Conservation (phyloP, 768 basidiomycete genomes). For the Auriscalpium vulgare region DNA sequence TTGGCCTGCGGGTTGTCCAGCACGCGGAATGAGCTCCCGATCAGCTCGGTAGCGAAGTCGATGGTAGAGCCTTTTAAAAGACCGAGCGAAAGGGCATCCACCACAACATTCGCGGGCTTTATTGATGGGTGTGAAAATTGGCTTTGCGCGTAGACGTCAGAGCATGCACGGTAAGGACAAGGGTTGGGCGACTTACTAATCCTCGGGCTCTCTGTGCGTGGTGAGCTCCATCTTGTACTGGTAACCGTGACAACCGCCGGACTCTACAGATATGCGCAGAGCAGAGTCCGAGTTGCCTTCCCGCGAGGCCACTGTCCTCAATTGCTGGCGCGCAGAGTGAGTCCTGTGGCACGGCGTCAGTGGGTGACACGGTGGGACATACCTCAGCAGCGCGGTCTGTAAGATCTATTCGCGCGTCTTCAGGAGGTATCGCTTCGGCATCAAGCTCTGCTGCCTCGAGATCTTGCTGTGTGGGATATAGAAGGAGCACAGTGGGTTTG, state of each 20-base stretch:
- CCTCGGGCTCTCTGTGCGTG: slow-evolving; percentile 51
- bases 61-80: slow-evolving; percentile 84
- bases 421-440: slow-evolving; percentile 45
- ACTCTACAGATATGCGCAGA: slow-evolving; percentile 79
- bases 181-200: slow-evolving; percentile 58
- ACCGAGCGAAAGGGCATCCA: slow-evolving; percentile 80
- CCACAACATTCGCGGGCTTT: slow-evolving; percentile 65
- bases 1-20: slow-evolving; percentile 85
- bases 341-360: background rate
- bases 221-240: slow-evolving; percentile 91
- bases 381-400: slow-evolving; percentile 77
- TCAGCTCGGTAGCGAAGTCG: slow-evolving; percentile 90
- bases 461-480: slow-evolving; percentile 26
- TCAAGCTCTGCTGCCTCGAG: slow-evolving; percentile 58
- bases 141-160: slow-evolving; percentile 28
- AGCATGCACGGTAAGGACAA: slow-evolving; percentile 3
- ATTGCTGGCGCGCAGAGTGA: slow-evolving; percentile 48
- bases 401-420: slow-evolving; percentile 47
- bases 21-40: slow-evolving; percentile 84
- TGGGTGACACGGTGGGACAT: slow-evolving; percentile 10
- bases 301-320: slow-evolving; percentile 57
- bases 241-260: slow-evolving; percentile 96
- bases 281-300: slow-evolving; percentile 58
- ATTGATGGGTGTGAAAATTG: slow-evolving; percentile 66
- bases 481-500: slow-evolving; percentile 29